Evolutionary conservation across 2,329 filamentous ascomycete genomes (phyloP).

Genomic region (Verticillium isaacii): DNA sequence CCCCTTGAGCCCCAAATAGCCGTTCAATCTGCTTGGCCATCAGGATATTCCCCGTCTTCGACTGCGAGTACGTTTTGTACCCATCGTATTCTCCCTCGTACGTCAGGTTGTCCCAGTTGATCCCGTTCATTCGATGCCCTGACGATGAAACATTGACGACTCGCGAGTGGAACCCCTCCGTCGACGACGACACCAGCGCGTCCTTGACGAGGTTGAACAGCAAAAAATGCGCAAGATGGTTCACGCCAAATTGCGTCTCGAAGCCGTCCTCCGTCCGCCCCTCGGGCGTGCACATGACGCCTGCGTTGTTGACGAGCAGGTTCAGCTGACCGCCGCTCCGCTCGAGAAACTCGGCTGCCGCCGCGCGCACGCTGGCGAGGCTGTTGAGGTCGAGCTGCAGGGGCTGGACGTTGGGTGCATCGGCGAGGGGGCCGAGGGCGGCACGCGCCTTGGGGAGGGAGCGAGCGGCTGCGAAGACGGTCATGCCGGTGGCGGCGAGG

Average conservation of each 20-base stretch:
- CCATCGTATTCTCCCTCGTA: slow-evolving; percentile 3
- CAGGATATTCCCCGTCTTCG: slow-evolving; percentile 42
- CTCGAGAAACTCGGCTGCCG: slow-evolving; percentile 15
- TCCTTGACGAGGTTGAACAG: slow-evolving; percentile 44
- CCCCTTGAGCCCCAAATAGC: neutral
- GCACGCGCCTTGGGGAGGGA: too few relatives aligned
- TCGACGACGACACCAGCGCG: slow-evolving; percentile 31
- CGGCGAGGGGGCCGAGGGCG: slow-evolving; percentile 1
- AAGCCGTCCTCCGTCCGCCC: slow-evolving; percentile 15
- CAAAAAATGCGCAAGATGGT: slow-evolving; percentile 50
- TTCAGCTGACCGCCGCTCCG: slow-evolving; percentile 17
- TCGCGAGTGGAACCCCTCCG: slow-evolving; percentile 34
- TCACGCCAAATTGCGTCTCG: slow-evolving; percentile 43
- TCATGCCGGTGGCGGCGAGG: slow-evolving; percentile 18
- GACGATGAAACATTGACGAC: slow-evolving; percentile 40
- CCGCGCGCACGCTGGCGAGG: slow-evolving; percentile 19
- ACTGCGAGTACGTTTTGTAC: slow-evolving; percentile 32
- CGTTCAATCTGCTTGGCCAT: slow-evolving; percentile 40
- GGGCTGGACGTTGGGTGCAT: neutral
- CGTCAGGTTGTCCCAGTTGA: slow-evolving; percentile 23
- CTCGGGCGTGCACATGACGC: slow-evolving; percentile 13
- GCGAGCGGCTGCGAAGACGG: too few relatives aligned
- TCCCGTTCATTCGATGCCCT: slow-evolving; percentile 29
- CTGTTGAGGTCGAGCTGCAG: slow-evolving; percentile 20
- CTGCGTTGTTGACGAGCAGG: slow-evolving; percentile 23